Evolutionary conservation across 495 filamentous ascomycete genomes (phyloP), one percentile per base, ranked within the genome.

Genomic region (Tirmania nivea): DNA sequence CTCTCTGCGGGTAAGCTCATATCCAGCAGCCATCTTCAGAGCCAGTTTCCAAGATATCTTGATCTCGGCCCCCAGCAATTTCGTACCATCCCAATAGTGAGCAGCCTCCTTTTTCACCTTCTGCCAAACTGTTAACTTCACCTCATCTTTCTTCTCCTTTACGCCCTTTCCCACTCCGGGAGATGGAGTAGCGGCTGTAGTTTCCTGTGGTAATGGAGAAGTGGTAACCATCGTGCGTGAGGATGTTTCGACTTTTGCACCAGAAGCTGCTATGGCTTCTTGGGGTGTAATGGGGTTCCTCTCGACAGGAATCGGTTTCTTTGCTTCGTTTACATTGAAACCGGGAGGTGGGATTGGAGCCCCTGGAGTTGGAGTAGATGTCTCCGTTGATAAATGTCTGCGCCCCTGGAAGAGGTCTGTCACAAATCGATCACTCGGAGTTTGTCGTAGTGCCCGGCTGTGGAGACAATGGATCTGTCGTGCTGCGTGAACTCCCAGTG

Each of bases 61-160:
- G 55, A 95, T 81, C 69, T 99, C 90, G 0, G 84, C 83, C 21
- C 84, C 86, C 60, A 99, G 73, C 57, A 99, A 71, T 68, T 99
- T 99, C n/a, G 88, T 99, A 37, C 90, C 90, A 73, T 99, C 90
- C 90, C 90, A 96, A 70, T 96, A 99, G 66, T 99, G 90, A 56
- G 80, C 75, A 14, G 73, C 71, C 65, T 96, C 90, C 63, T 84
- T 84, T 74, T 93, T 96, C 60, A 96, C 75, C 71, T 86, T 93
- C 64, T 95, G 86, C 66, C 76, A 78, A 3, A 96, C 39, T 0
- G 92, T 93, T 69, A 93, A 70, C 60, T 90, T 92, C 69, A 82
- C 83, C 65, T 80, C 72, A 54, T 83, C 83, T 65, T 86, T 82
- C 66, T 89, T 85, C 67, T 79, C 78, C 53, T 77, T 77, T 17